Conservation (phyloP, 768 basidiomycete genomes). For the Lactifluus hygrophoroides region DNA sequence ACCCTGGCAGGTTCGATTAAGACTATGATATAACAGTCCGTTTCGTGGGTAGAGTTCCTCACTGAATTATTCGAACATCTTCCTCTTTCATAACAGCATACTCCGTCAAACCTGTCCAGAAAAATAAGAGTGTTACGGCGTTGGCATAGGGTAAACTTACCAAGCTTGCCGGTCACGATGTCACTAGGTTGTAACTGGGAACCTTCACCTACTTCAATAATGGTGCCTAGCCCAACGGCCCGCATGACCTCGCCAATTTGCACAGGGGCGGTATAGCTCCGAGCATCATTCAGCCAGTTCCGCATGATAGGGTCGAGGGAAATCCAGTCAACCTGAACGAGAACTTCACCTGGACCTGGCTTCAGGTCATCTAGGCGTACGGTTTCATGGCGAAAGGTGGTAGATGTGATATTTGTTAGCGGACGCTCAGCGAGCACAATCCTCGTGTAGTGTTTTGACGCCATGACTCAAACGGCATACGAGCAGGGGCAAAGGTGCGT, state of each 20-base stretch:
- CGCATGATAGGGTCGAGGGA: constrained; percentile 88
- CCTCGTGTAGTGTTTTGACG: constrained; percentile 38
- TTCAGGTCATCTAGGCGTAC: constrained; percentile 47
- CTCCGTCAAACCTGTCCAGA: constrained; percentile 62
- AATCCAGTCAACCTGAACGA: constrained; percentile 74
- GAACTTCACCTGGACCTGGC: constrained; percentile 45
- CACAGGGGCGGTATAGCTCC: constrained; percentile 51
- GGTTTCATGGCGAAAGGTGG: constrained; percentile 62
- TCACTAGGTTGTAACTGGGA: constrained; percentile 33
- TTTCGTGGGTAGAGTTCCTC: constrained; percentile 20
- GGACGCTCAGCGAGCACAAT: constrained; percentile 77
- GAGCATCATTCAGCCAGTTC: constrained; percentile 64
- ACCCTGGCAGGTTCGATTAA: constrained; percentile 31
- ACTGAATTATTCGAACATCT: constrained; percentile 47
- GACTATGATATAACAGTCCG: neutral
- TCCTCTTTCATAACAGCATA: constrained; percentile 55
- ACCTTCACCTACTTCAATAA: constrained; percentile 62
- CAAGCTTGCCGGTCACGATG: constrained; percentile 22
- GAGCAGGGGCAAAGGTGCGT: neutral
- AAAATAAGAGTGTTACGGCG: neutral
- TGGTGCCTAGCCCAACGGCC: constrained; percentile 55
- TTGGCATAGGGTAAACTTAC: constrained; percentile 33
- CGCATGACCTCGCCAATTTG: constrained; percentile 57
- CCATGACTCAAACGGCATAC: neutral
- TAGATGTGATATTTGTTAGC: constrained; percentile 52